Evolutionary conservation across 2,329 filamentous ascomycete species (phyloP).

Genomic region (Ophiosphaerella narmari): DNA sequence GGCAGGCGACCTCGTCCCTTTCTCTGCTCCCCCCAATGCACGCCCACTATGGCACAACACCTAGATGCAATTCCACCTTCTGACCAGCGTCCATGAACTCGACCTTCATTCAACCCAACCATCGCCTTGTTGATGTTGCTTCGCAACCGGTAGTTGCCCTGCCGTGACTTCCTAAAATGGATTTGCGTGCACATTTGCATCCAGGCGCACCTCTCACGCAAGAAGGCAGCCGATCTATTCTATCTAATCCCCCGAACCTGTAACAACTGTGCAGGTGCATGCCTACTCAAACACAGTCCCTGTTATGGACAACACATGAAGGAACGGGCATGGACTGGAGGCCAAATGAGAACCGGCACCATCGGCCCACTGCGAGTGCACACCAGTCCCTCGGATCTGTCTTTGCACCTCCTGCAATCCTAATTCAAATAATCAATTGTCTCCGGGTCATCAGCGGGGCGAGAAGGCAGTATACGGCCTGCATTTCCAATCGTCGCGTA

Average conservation of each 20-base stretch:
- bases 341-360: constrained; percentile 7
- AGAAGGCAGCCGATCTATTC: constrained; percentile 7
- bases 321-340: constrained; percentile 9
- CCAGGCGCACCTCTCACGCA: constrained; percentile 10
- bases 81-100: too few relatives aligned
- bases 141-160: constrained; percentile 12
- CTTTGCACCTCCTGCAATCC: constrained; percentile 32
- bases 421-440: neutral
- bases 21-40: neutral
- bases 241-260: constrained; percentile 6
- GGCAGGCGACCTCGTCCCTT: neutral
- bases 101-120: neutral
- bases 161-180: constrained; percentile 35
- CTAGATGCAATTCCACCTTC: neutral
- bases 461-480: neutral
- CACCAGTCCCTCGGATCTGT: constrained; percentile 35
- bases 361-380: constrained; percentile 21
- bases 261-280: constrained; percentile 11
- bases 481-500: too few relatives aligned
- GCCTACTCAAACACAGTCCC: neutral
- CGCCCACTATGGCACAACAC: neutral
- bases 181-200: constrained; percentile 19
- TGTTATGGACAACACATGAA: constrained; percentile 1
- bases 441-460: neutral
- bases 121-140: neutral